Percentiles rank a stretch among this genome's conserved stretches.
Conservation (phyloP, 352 stramenopile genomes). For the Phytophthora agathidicida region DNA sequence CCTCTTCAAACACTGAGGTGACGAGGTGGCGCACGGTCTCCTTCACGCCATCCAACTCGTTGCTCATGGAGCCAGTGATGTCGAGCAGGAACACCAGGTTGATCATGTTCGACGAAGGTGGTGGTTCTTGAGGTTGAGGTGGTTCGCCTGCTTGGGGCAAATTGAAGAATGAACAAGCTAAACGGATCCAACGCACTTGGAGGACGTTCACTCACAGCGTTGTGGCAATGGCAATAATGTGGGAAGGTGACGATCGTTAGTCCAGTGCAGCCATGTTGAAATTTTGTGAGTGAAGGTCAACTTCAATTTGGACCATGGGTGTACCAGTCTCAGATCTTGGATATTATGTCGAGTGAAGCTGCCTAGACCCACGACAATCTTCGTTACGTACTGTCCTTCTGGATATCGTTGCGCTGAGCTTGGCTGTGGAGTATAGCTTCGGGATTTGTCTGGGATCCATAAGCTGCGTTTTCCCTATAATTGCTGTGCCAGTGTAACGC, state of each 20-base stretch:
- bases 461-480: too few relatives aligned
- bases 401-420: too few relatives aligned
- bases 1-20: slow-evolving; percentile 52
- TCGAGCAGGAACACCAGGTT: slow-evolving; percentile 78
- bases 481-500: too few relatives aligned
- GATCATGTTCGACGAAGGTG: slow-evolving; percentile 40
- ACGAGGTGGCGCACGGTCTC: slow-evolving; percentile 59
- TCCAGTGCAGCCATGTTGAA: too few relatives aligned
- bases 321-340: too few relatives aligned
- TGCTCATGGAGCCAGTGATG: slow-evolving; percentile 78
- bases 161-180: slow-evolving; percentile 22
- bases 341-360: too few relatives aligned
- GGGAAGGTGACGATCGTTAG: too few relatives aligned
- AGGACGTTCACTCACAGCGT: slow-evolving; percentile 24
- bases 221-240: background rate
- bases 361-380: too few relatives aligned
- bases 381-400: too few relatives aligned
- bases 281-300: slow-evolving; percentile 32
- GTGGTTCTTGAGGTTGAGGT: background rate
- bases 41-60: slow-evolving; percentile 61
- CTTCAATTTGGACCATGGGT: slow-evolving; percentile 34
- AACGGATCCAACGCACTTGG: too few relatives aligned
- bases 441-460: too few relatives aligned
- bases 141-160: slow-evolving; percentile 10
- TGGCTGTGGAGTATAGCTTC: too few relatives aligned